phyloP scores from a whole-genome alignment of 2,329 filamentous ascomycete species.

The Didymella pinodella region DNA sequence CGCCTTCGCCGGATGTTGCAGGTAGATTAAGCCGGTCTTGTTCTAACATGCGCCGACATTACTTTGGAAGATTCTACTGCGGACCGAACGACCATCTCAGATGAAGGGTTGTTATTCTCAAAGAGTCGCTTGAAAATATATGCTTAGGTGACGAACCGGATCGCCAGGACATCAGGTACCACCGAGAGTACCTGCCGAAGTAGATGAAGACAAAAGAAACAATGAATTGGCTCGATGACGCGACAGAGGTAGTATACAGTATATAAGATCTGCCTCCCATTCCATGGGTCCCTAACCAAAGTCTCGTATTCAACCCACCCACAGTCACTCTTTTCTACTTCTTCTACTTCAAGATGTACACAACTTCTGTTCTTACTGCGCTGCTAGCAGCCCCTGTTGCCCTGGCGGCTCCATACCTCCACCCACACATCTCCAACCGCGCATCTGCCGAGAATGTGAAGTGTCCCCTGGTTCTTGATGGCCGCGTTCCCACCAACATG shows the following conservation, averaged over 20 bases:
- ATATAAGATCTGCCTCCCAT: background rate
- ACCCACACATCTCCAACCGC: conserved; percentile 7
- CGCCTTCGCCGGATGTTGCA: conserved; percentile 10
- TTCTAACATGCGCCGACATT: conserved; percentile 5
- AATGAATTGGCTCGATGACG: background rate
- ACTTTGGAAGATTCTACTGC: conserved; percentile 11
- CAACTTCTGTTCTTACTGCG: conserved; percentile 27
- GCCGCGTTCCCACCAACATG: conserved; percentile 41
- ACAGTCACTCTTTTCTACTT: conserved; percentile 16
- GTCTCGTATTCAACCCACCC: background rate
- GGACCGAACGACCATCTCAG: conserved; percentile 5
- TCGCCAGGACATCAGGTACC: conserved; percentile 2
- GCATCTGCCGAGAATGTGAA: conserved; percentile 27
- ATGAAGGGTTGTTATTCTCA: conserved; percentile 16
- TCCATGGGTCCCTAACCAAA: background rate
- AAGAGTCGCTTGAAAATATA: background rate
- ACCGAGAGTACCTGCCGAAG: conserved; percentile 1
- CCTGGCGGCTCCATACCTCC: conserved; percentile 35
- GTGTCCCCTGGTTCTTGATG: conserved; percentile 51
- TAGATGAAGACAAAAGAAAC: background rate
- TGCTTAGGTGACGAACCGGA: conserved; percentile 7
- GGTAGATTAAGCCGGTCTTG: conserved; percentile 15
- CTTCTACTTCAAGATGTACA: conserved; percentile 34
- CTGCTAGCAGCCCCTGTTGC: conserved; percentile 34
- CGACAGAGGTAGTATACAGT: conserved; percentile 1